Evolutionary conservation across 2,329 filamentous ascomycete species (phyloP), one percentile per base, ranked within the genome.

Genomic region (Alternaria triticina): DNA sequence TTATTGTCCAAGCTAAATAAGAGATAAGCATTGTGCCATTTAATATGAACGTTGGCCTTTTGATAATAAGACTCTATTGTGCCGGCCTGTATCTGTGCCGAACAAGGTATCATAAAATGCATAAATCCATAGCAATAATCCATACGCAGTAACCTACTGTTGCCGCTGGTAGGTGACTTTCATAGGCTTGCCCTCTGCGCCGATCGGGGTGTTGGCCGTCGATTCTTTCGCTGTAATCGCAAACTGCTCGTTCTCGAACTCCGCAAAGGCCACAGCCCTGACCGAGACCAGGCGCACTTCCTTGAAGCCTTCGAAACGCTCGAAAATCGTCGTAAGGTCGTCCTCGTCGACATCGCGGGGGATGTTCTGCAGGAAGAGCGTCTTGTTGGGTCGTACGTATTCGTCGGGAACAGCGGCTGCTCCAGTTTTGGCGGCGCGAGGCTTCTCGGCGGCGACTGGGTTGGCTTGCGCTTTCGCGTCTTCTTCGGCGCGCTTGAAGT

Each of bases 311-410:
- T 97, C 92, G 83, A 96, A 99, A 52, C 91, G 90, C 54, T 89
- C 89, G 82, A 98, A 99, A 66, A 98, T 89, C 30, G 86, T 86
- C 0, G 89, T 91, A 58, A 99, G 87, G 23, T 86, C 88, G 68
- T 97, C 94, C 74, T 92, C 89, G 79, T 92, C 91, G 81, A 92
- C 93, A 68, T 93, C 91, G 67, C 95, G 92, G 9, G 96, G 94
- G 36, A 99, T 82, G 74, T 98, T 95, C 83, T 96, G 93, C 65
- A 98, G 85, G 83, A 98, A 97, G 36, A 99, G 87, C 70, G 94
- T 97, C 84, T 97, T 97, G 87, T 98, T 98, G 36, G 96, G 95
- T 5, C 95, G 95, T 5, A 98, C 88, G 80, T 97, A 98, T 82
- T 99, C 96, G 86, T 98, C 96, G n/a, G 94, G 94, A 17, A 98